Evolutionary conservation across 257 asterid genomes (phyloP).

Genomic region (Hygrophila difformis): DNA sequence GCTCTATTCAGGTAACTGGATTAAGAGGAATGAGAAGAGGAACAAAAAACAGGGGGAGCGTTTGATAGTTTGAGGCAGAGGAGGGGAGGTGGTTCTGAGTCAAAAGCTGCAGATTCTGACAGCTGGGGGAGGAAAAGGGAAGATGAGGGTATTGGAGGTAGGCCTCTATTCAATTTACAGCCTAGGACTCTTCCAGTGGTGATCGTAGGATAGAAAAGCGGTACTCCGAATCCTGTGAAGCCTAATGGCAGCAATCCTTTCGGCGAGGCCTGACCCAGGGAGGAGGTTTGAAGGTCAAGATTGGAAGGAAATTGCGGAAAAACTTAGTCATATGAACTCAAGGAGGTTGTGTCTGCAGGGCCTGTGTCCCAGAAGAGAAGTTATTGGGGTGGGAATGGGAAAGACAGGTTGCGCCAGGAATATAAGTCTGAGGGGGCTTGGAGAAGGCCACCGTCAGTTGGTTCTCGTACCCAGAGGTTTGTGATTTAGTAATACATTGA

Average conservation of each 20-base stretch:
- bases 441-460: conserved; percentile 62
- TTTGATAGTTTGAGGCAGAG: conserved; percentile 80
- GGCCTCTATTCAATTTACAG: conserved; percentile 70
- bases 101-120: conserved; percentile 38
- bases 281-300: conserved; percentile 94
- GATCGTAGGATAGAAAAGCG: conserved; percentile 34
- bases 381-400: conserved; percentile 60
- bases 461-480: conserved; percentile 54
- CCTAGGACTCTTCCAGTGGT: conserved; percentile 44
- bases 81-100: conserved; percentile 48
- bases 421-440: conserved; percentile 47
- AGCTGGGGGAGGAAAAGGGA: conserved; percentile 64
- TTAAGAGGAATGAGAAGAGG: conserved; percentile 50
- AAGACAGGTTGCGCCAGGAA: conserved; percentile 25
- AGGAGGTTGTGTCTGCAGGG: conserved; percentile 31
- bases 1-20: conserved; percentile 57
- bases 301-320: conserved; percentile 79
- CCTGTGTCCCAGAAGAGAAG: conserved; percentile 30
- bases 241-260: conserved; percentile 72
- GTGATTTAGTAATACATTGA: too few relatives aligned
- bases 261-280: conserved; percentile 93
- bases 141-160: conserved; percentile 38
- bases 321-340: conserved; percentile 51
- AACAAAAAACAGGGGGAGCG: conserved; percentile 37
- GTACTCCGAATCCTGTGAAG: conserved; percentile 23